Evolutionary conservation across 1,284 basidiomycete species (phyloP).

Genomic region (Mixia osmundae): DNA sequence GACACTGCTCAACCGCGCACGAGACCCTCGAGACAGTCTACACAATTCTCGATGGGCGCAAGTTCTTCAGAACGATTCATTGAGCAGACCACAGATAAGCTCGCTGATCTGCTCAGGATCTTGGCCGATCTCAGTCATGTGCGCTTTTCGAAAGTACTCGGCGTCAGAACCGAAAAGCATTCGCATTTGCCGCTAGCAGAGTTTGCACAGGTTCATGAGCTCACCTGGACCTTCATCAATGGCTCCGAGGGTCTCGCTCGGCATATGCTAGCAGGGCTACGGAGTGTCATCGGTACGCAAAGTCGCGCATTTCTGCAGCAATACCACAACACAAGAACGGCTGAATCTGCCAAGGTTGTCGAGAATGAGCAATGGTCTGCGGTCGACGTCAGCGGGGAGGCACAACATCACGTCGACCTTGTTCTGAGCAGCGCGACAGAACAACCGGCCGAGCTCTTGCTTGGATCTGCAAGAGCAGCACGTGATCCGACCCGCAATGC

Average conservation of each 20-base stretch:
- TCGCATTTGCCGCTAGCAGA: constrained; percentile 40
- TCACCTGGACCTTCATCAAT: constrained; percentile 72
- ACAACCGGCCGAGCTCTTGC: constrained; percentile 46
- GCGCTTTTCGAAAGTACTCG: constrained; percentile 50
- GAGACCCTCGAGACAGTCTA: too few relatives aligned
- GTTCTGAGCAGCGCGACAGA: constrained; percentile 58
- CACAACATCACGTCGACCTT: constrained; percentile 47
- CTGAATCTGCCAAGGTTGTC: constrained; percentile 62
- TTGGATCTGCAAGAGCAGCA: constrained; percentile 16
- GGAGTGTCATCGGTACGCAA: constrained; percentile 56
- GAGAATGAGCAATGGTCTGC: constrained; percentile 78
- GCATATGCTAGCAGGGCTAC: constrained; percentile 72
- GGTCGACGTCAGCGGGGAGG: constrained; percentile 38
- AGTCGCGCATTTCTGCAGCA: constrained; percentile 63
- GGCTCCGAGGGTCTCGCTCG: constrained; percentile 59
- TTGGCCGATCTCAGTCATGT: constrained; percentile 64
- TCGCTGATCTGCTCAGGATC: too few relatives aligned
- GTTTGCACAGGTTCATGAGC: constrained; percentile 61
- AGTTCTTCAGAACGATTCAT: too few relatives aligned
- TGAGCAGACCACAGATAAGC: too few relatives aligned
- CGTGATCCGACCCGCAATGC: neutral
- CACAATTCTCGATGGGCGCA: too few relatives aligned
- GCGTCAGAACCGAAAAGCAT: constrained; percentile 53
- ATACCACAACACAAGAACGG: constrained; percentile 65
- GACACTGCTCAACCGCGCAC: too few relatives aligned